phyloP scores from a whole-genome alignment of 371 early-diverging fungal species.

The Rhizopus arrhizus region DNA sequence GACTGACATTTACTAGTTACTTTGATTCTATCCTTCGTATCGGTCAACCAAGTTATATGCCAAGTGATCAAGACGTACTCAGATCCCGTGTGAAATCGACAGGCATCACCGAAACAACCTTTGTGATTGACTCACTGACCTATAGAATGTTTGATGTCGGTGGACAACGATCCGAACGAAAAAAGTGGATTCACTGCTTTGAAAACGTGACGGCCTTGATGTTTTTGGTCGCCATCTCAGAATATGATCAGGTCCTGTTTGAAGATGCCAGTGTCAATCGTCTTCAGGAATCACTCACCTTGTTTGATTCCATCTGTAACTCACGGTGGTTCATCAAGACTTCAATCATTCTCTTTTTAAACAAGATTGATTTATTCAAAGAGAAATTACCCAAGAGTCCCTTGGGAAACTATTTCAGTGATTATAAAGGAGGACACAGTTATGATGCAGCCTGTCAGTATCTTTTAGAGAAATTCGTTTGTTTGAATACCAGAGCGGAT shows the following conservation, averaged over 20 bases:
- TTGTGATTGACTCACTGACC: slow-evolving; percentile 76
- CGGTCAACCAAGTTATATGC: slow-evolving; percentile 71
- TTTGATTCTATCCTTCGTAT: slow-evolving; percentile 88
- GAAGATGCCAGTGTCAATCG: slow-evolving; percentile 90
- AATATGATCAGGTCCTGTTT: slow-evolving; percentile 91
- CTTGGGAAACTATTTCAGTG: slow-evolving; percentile 69
- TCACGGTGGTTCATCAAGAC: slow-evolving; percentile 78
- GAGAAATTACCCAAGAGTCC: slow-evolving; percentile 69
- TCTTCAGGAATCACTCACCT: slow-evolving; percentile 60
- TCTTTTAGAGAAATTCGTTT: slow-evolving; percentile 47
- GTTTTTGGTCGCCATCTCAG: slow-evolving; percentile 91
- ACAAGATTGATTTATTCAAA: slow-evolving; percentile 82
- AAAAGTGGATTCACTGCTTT: slow-evolving; percentile 95
- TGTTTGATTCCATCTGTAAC: slow-evolving; percentile 82
- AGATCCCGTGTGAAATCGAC: slow-evolving; percentile 84
- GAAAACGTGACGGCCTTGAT: slow-evolving; percentile 94
- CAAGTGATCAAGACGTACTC: slow-evolving; percentile 86
- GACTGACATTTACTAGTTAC: slow-evolving; percentile 50
- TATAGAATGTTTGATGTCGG: slow-evolving; percentile 94
- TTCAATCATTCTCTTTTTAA: slow-evolving; percentile 81
- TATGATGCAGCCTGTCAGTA: slow-evolving; percentile 65
- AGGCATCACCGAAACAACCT: slow-evolving; percentile 86
- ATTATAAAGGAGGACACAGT: slow-evolving; percentile 69
- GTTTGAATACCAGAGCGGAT: slow-evolving; percentile 43
- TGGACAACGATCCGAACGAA: slow-evolving; percentile 90